A percentile compares a stretch with the other conserved stretches of the same genome.
phyloP scores from a whole-genome alignment of 2,329 filamentous ascomycete species.

The Botrytis fabae region DNA sequence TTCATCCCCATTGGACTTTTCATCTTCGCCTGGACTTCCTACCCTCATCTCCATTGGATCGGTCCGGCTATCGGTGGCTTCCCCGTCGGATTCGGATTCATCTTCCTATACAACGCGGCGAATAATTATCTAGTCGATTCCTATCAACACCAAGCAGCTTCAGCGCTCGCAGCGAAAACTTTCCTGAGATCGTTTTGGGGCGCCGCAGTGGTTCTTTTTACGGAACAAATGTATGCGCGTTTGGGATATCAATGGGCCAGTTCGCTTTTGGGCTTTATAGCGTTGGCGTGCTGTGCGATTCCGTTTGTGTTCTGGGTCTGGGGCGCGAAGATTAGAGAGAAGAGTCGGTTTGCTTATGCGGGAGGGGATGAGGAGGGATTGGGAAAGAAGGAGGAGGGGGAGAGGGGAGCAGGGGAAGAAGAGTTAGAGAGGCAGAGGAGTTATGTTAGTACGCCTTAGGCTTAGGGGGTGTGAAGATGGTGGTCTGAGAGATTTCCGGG shows the following conservation, averaged over 20 bases:
- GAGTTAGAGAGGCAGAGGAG: constrained; percentile 35
- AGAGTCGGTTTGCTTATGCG: constrained; percentile 73
- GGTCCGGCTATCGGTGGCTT: constrained; percentile 59
- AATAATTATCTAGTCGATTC: constrained; percentile 62
- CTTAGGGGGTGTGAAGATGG: background rate
- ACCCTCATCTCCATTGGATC: constrained; percentile 55
- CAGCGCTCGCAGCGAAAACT: constrained; percentile 78
- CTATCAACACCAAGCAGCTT: constrained; percentile 74
- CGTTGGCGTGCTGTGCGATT: constrained; percentile 75
- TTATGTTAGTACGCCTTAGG: constrained; percentile 35
- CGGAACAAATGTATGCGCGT: constrained; percentile 74
- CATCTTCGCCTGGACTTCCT: constrained; percentile 67
- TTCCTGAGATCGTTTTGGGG: constrained; percentile 80
- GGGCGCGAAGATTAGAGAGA: constrained; percentile 67
- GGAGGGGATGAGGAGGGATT: constrained; percentile 51
- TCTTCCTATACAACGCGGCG: constrained; percentile 62
- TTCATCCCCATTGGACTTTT: constrained; percentile 67
- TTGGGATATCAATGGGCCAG: constrained; percentile 76
- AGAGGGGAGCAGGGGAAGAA: constrained; percentile 23
- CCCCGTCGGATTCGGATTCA: constrained; percentile 63
- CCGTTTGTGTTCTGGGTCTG: constrained; percentile 81
- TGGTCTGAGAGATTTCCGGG: no score
- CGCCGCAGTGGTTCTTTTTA: constrained; percentile 75
- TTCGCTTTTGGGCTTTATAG: constrained; percentile 70
- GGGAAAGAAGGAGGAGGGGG: constrained; percentile 6